A percentile compares a stretch with the other conserved stretches of the same genome.
These are phyloP conservation scores for Cladosporium phlei DNA, from an alignment of 2,329 filamentous ascomycete genomes.

Conservation along the genomic window DNA sequence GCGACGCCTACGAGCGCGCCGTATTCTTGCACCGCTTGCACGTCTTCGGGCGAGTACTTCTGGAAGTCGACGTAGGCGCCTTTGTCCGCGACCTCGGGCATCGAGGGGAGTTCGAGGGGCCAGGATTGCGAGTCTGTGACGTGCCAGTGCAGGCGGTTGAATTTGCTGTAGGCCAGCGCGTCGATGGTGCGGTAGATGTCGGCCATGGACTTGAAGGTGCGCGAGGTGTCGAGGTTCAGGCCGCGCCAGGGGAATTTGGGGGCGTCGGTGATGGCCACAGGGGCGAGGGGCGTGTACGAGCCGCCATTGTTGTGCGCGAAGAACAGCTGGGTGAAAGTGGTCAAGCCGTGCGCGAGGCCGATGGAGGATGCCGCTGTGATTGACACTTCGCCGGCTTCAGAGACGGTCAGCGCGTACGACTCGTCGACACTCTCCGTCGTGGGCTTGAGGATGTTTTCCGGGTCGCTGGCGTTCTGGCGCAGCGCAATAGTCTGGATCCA, in stretches of 20 bases:
- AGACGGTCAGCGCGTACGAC: conserved; percentile 65
- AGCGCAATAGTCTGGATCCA: conserved; percentile 60
- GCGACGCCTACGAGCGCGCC: conserved; percentile 64
- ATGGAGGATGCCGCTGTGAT: conserved; percentile 63
- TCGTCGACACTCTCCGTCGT: conserved; percentile 64
- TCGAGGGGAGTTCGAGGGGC: conserved; percentile 72
- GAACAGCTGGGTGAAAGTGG: conserved; percentile 76
- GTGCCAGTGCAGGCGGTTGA: conserved; percentile 78
- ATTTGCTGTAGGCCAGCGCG: conserved; percentile 70
- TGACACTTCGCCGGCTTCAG: conserved; percentile 52
- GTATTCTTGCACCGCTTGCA: conserved; percentile 65
- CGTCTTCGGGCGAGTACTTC: conserved; percentile 62
- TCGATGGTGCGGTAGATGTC: conserved; percentile 74
- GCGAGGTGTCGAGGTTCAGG: conserved; percentile 70
- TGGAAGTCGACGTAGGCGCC: conserved; percentile 67
- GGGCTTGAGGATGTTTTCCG: conserved; percentile 54
- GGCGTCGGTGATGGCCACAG: conserved; percentile 65
- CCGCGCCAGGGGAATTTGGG: conserved; percentile 75
- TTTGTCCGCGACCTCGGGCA: conserved; percentile 66
- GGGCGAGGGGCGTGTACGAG: conserved; percentile 65
- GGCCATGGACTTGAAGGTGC: conserved; percentile 63
- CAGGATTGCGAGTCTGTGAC: conserved; percentile 80
- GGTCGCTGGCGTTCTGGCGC: conserved; percentile 54
- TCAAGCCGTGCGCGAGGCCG: conserved; percentile 68
- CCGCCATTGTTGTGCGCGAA: conserved; percentile 59